phyloP scores from a whole-genome alignment of 1,139 yeast species.

The Suhomyces coccinellae region DNA sequence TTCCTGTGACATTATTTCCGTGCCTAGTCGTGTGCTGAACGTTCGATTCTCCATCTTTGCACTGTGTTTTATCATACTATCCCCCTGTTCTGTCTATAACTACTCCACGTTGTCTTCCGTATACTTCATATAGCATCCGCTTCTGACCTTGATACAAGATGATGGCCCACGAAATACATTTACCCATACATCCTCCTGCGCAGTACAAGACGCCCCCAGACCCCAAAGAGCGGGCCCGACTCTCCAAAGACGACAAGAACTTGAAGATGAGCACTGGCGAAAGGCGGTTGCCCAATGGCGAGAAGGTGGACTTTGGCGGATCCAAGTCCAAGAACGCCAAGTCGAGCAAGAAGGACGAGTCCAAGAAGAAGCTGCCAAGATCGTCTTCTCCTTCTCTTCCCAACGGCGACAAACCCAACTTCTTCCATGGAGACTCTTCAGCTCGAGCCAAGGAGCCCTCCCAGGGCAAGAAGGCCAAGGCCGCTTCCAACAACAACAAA shows the following conservation, averaged over 20 bases:
- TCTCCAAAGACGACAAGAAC: slow-evolving; percentile 12
- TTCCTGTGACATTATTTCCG: background rate
- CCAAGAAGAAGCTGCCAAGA: slow-evolving; percentile 17
- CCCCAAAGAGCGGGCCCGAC: slow-evolving; percentile 1
- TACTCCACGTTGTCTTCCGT: slow-evolving; percentile 7
- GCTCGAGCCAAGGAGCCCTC: slow-evolving; percentile 15
- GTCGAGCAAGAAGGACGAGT: slow-evolving; percentile 15
- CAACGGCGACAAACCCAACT: slow-evolving; percentile 37
- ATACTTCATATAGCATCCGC: slow-evolving; percentile 4
- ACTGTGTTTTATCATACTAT: background rate
- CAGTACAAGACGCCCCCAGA: slow-evolving; percentile 11
- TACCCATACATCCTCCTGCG: slow-evolving; percentile 22
- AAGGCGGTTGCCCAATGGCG: slow-evolving; percentile 44
- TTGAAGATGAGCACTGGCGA: slow-evolving; percentile 20
- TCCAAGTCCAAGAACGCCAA: slow-evolving; percentile 11
- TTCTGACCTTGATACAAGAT: slow-evolving; percentile 18
- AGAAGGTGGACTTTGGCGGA: slow-evolving; percentile 42
- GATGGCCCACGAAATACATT: slow-evolving; percentile 46
- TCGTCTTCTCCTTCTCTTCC: slow-evolving; percentile 25
- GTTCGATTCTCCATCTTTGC: background rate
- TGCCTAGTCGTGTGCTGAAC: background rate
- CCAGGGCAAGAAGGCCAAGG: slow-evolving; percentile 2
- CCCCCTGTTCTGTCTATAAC: background rate
- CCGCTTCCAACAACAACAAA: slow-evolving; percentile 21
- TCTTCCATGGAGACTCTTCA: slow-evolving; percentile 17